Percentiles rank a stretch among this genome's conserved stretches.
Evolutionary conservation across 179 eudicot species (phyloP).

Genomic region (Vitellaria paradoxa): DNA sequence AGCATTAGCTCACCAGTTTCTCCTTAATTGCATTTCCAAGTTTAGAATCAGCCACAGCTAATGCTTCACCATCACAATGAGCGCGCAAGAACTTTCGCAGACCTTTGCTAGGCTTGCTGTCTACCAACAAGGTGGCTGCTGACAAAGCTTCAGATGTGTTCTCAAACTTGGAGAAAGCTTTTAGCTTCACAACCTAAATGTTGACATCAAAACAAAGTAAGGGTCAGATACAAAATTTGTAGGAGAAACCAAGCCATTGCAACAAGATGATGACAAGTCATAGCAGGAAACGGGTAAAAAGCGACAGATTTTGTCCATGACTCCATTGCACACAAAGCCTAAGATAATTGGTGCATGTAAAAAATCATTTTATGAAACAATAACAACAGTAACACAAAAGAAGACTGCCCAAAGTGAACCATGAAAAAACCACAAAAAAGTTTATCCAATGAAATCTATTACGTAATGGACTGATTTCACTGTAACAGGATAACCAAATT

Average conservation of each 20-base stretch:
- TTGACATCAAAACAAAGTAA: background rate
- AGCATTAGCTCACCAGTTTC: conserved; percentile 54
- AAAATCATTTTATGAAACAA: background rate
- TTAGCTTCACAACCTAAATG: conserved; percentile 61
- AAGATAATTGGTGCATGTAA: background rate
- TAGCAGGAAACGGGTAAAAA: background rate
- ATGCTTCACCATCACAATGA: conserved; percentile 77
- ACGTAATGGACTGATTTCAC: background rate
- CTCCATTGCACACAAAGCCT: background rate
- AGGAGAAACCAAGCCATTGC: background rate
- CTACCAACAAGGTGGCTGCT: conserved; percentile 66
- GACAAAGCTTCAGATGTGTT: conserved; percentile 86
- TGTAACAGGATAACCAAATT: background rate
- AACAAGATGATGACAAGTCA: background rate
- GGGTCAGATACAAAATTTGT: background rate
- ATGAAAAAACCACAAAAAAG: background rate
- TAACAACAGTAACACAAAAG: no score
- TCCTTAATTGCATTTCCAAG: conserved; percentile 93
- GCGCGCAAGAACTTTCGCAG: conserved; percentile 77
- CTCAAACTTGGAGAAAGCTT: conserved; percentile 93
- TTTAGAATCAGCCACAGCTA: conserved; percentile 91
- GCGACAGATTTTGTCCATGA: no score
- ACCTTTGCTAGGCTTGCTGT: conserved; percentile 88
- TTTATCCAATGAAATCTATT: background rate
- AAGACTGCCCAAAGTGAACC: no score